These are phyloP conservation scores for Daldinia vernicosa DNA, from an alignment of 495 filamentous ascomycete species.

Conservation along the genomic window DNA sequence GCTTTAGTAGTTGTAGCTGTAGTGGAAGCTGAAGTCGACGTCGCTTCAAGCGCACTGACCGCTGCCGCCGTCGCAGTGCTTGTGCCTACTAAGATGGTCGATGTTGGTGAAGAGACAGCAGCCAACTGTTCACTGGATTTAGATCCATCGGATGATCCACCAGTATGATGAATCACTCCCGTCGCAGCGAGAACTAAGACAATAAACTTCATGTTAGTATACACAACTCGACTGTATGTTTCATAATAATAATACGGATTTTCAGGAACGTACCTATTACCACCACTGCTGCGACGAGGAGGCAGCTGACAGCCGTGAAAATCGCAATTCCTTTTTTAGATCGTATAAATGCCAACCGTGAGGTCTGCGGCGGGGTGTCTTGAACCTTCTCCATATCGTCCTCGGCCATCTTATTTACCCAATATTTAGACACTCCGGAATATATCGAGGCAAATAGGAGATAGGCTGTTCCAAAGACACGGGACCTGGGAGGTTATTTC, in stretches of 20 bases:
- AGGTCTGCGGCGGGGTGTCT: conserved; percentile 2
- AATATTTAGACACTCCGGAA: neutral
- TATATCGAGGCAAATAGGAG: neutral
- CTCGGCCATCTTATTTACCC: conserved; percentile 14
- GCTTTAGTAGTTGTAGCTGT: neutral
- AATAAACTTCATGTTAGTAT: conserved; percentile 8
- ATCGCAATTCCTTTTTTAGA: conserved; percentile 25
- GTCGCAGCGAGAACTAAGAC: conserved; percentile 22
- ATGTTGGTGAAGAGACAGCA: conserved; percentile 7
- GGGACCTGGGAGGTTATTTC: conserved; percentile 13
- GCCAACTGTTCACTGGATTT: conserved; percentile 8
- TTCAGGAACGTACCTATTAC: conserved; percentile 26
- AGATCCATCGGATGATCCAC: conserved; percentile 17
- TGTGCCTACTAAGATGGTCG: neutral
- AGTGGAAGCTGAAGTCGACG: neutral
- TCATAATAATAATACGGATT: neutral
- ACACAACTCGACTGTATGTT: neutral
- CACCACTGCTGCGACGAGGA: conserved; percentile 17
- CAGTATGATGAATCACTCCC: conserved; percentile 23
- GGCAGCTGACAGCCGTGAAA: conserved; percentile 3
- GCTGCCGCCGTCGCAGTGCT: conserved; percentile 11
- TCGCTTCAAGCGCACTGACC: conserved; percentile 1
- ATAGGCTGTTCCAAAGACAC: conserved; percentile 3
- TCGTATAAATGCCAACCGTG: conserved; percentile 18
- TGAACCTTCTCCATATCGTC: conserved; percentile 22